These are phyloP conservation scores for Emiliania huxleyi DNA, from an alignment of 78 protist species.

Conservation along the genomic window DNA sequence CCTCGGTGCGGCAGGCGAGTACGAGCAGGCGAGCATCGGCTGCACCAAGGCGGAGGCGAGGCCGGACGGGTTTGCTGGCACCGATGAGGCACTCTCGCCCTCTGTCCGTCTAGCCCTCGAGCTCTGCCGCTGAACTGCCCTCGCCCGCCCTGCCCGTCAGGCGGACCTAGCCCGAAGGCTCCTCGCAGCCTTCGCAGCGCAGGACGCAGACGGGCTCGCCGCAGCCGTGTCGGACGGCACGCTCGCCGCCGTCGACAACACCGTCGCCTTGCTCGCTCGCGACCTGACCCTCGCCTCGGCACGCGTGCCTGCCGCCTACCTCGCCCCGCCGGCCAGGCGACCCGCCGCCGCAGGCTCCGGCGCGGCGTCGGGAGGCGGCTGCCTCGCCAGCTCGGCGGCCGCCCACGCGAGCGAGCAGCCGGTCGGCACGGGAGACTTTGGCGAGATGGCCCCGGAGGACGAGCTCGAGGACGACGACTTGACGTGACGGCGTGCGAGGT, in stretches of 20 bases:
- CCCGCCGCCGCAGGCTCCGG: neutral
- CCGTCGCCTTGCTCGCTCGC: neutral
- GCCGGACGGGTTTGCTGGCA: neutral
- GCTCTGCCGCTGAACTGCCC: no score
- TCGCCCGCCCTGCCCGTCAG: neutral
- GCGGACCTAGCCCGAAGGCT: neutral
- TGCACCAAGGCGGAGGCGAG: neutral
- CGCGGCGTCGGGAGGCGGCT: neutral
- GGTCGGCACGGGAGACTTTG: neutral
- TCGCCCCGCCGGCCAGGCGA: neutral
- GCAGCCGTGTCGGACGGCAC: neutral
- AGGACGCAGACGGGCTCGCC: neutral
- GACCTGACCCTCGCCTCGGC: neutral
- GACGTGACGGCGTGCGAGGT: neutral
- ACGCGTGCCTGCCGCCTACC: neutral
- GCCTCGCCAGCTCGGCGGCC: neutral
- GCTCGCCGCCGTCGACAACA: neutral
- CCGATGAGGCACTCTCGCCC: neutral
- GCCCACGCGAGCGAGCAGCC: neutral
- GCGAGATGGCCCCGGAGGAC: constrained; percentile 6
- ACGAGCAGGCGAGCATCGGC: neutral
- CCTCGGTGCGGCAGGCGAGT: no score
- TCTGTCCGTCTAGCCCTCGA: no score
- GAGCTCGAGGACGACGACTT: neutral
- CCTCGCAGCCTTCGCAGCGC: neutral